A percentile compares a stretch with the other conserved stretches of the same genome.
Conservation (phyloP, 2,329 filamentous ascomycete genomes). For the Ophiobolus disseminans region DNA sequence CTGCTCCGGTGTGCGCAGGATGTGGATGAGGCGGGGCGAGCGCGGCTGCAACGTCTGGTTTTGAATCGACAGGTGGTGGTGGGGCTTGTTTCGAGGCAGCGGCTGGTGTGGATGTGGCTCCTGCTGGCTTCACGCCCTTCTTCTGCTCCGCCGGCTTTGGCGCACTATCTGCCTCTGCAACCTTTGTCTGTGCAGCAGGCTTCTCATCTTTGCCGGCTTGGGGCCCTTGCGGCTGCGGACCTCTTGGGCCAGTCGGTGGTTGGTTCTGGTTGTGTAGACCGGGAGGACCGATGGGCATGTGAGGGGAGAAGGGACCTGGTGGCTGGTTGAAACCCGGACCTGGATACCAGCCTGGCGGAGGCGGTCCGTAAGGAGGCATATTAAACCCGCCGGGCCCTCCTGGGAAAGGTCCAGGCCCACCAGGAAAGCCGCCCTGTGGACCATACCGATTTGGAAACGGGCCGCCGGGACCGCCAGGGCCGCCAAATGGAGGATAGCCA, state of each 20-base stretch:
- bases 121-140: constrained; percentile 51
- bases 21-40: constrained; percentile 58
- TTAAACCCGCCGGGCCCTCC: constrained; percentile 64
- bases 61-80: constrained; percentile 71
- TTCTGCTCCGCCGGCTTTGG: constrained; percentile 64
- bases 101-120: constrained; percentile 47
- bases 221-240: constrained; percentile 38
- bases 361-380: constrained; percentile 76
- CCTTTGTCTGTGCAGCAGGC: constrained; percentile 36
- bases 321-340: constrained; percentile 77
- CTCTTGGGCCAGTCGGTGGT: constrained; percentile 48
- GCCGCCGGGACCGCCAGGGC: constrained; percentile 47
- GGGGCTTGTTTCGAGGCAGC: constrained; percentile 59
- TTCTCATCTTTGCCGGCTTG: constrained; percentile 39
- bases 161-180: constrained; percentile 55
- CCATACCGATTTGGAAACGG: constrained; percentile 54
- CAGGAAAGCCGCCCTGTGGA: constrained; percentile 56
- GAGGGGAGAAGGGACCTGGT: constrained; percentile 68
- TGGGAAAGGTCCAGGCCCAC: constrained; percentile 57
- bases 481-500: constrained; percentile 50
- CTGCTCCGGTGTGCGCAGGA: constrained; percentile 39
- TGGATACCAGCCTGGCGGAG: constrained; percentile 75
- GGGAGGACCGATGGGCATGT: constrained; percentile 65
- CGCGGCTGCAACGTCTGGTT: constrained; percentile 67
- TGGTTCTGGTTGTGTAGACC: constrained; percentile 53